These are phyloP conservation scores for Graphilbum fragrans DNA, from an alignment of 2,329 filamentous ascomycete species.

Conservation along the genomic window DNA sequence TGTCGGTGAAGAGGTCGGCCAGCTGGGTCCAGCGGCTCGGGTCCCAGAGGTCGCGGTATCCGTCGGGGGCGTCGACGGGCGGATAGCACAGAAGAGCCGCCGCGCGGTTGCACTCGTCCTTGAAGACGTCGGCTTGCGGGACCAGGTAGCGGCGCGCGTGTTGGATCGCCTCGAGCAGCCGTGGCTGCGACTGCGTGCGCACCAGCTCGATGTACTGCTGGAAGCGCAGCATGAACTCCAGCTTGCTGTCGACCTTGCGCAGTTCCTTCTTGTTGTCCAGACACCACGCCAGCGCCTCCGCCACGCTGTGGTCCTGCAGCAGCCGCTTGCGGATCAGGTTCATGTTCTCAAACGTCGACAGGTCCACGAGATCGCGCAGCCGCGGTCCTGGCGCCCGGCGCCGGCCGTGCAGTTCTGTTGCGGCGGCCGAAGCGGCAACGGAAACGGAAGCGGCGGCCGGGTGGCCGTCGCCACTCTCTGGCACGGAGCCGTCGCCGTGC, in stretches of 20 bases:
- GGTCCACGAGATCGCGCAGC: conserved; percentile 74
- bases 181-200: conserved; percentile 49
- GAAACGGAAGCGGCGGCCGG: too few relatives aligned
- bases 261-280: conserved; percentile 85
- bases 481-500: background rate
- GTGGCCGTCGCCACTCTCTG: too few relatives aligned
- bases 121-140: conserved; percentile 56
- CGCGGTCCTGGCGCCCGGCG: conserved; percentile 31
- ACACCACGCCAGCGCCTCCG: conserved; percentile 81
- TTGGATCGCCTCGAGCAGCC: conserved; percentile 61
- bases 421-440: background rate
- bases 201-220: conserved; percentile 94
- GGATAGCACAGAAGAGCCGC: conserved; percentile 71
- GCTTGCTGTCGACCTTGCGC: conserved; percentile 74
- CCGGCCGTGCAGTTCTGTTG: background rate
- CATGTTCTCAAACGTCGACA: conserved; percentile 78
- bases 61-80: conserved; percentile 34
- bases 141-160: conserved; percentile 77
- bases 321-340: conserved; percentile 66
- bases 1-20: conserved; percentile 68
- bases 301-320: conserved; percentile 50
- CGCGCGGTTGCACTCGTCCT: conserved; percentile 56
- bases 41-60: conserved; percentile 54
- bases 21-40: conserved; percentile 62
- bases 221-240: conserved; percentile 86